phyloP scores from a whole-genome alignment of 768 basidiomycete species.

The Candolleomyces aberdarensis region DNA sequence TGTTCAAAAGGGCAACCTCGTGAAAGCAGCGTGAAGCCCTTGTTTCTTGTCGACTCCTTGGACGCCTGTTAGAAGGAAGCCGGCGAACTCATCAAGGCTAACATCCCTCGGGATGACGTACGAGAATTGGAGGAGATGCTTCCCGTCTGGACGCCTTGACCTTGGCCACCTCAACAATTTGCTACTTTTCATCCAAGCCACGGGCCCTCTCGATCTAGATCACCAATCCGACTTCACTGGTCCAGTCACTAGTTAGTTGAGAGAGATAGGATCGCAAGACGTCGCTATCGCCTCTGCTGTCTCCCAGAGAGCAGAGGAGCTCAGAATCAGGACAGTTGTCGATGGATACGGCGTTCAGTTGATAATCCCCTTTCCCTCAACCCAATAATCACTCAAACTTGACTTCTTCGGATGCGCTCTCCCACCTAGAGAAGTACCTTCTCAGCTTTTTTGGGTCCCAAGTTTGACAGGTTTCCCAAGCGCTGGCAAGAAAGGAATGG shows the following conservation, averaged over 20 bases:
- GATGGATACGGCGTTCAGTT: not conserved
- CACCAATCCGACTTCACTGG: slow-evolving; percentile 25
- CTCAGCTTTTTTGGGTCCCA: too few species aligned
- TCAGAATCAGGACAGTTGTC: not conserved
- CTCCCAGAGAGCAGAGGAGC: slow-evolving; percentile 53
- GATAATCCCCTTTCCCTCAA: not conserved
- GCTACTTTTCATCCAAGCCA: not conserved
- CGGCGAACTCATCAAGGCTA: slow-evolving; percentile 72
- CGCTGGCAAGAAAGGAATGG: too few species aligned
- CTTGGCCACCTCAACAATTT: not conserved
- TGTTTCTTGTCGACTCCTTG: slow-evolving; percentile 74
- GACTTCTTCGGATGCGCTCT: too few species aligned
- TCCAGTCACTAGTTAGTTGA: too few species aligned
- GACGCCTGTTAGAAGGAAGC: slow-evolving; percentile 73
- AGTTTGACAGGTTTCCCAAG: too few species aligned
- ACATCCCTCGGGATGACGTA: slow-evolving; percentile 35
- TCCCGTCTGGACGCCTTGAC: not conserved
- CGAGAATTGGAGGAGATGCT: slow-evolving; percentile 72
- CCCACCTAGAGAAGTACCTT: too few species aligned
- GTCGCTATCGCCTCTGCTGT: slow-evolving; percentile 75
- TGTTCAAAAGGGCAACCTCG: slow-evolving; percentile 50
- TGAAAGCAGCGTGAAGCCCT: slow-evolving; percentile 11
- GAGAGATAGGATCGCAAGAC: slow-evolving; percentile 85
- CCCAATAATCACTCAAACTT: too few species aligned
- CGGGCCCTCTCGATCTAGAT: not conserved